phyloP scores from a whole-genome alignment of 2,329 filamentous ascomycete species.

The Onygenales sp. region DNA sequence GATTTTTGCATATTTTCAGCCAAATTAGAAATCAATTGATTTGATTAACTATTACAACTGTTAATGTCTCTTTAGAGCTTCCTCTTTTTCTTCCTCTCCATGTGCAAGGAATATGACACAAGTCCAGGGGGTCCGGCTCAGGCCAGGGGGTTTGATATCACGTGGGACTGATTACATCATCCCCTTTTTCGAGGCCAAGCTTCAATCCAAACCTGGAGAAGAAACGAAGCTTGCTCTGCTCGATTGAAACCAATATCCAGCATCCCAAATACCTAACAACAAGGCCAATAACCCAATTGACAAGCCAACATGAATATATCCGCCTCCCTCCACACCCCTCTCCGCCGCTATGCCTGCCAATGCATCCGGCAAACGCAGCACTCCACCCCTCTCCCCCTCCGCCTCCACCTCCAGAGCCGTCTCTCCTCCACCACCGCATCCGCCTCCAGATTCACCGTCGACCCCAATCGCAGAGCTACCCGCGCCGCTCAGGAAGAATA shows the following conservation, averaged over 20 bases:
- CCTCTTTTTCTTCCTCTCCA: no score
- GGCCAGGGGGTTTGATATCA: no score
- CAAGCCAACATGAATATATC: constrained; percentile 5
- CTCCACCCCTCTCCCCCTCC: not conserved
- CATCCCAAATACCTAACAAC: constrained; percentile 26
- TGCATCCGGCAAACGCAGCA: constrained; percentile 6
- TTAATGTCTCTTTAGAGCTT: no score
- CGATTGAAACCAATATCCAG: constrained; percentile 4
- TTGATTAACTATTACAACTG: no score
- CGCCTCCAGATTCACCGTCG: not conserved
- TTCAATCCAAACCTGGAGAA: no score
- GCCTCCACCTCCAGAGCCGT: constrained; percentile 3
- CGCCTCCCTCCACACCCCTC: constrained; percentile 4
- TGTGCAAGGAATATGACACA: no score
- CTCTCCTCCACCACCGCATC: not conserved
- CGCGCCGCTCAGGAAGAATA: constrained; percentile 15
- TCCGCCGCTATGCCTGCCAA: constrained; percentile 10
- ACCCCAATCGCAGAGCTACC: constrained; percentile 6
- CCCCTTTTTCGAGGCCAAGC: no score
- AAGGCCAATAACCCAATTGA: not conserved
- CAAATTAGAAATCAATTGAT: no score
- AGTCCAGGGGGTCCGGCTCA: no score
- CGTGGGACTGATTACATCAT: no score
- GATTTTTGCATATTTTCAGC: no score
- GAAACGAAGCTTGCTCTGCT: no score